Base-by-base conservation (phyloP, 345 rosid species). In the Salix purpurea region DNA sequence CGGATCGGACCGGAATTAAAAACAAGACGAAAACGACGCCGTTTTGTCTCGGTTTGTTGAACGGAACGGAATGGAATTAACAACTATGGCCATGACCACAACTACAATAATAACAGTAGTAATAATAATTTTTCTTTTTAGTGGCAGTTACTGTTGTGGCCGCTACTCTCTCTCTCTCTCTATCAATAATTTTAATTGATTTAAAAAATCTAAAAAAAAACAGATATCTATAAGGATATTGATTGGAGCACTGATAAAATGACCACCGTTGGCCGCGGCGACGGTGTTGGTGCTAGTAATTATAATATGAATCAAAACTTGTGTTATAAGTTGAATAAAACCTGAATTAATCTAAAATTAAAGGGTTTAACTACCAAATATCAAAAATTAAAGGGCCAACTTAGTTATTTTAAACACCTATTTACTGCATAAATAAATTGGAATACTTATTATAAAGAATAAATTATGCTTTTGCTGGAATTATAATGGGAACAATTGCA, bases 251-350 rank as follows among this genome's bases (percentile, higher is more conserved):
- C 76, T 36, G 44, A 28, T 56, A 77, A 39, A 19, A 81, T 81
- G 80, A 28, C 77, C 13, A 34, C 77, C 23, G 13, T 74, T 15
- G 42, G 36, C 32, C 73, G 73, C 71, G 69, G 79, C 77, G 88
- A 44, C 74, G 61, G 78, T 86, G 30, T 66, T 72, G 34, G 88
- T 50, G 92, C 86, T 15, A 89, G 92, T 48, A 34, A 34, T 34
- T 34, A 34, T 34, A 34, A 34, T 34, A 34, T 5, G 36, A 34
- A 34, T 34, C 36, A 34, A 5, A 34, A 34, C 36, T 0, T 4
- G 36, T 34, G 6, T 34, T 34, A 34, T 34, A 34, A 34, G 36
- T 34, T 34, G 36, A 34, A 34, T 34, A 34, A 34, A 34, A 34
- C 36, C 36, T 34, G 6, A 34, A 34, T 34, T 34, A 34, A 34